These are phyloP conservation scores for Acrocalymma vagum DNA, from an alignment of 2,329 filamentous ascomycete species.

Conservation along the genomic window DNA sequence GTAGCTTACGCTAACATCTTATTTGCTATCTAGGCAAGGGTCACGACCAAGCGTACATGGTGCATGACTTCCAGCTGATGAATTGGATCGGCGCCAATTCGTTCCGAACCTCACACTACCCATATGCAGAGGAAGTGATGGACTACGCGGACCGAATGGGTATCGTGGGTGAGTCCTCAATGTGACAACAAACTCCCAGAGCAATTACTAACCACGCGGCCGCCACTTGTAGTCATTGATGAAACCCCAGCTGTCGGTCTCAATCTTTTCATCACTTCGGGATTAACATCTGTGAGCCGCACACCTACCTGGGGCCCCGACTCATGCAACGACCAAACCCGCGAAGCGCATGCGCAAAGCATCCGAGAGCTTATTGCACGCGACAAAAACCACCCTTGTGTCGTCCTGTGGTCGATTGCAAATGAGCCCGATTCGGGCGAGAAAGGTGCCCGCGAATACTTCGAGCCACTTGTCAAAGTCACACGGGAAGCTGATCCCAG, in stretches of 20 bases:
- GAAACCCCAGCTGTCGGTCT: slow-evolving; percentile 8
- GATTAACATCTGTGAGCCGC: not conserved
- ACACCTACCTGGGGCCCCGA: not conserved
- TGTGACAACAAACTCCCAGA: too few species aligned
- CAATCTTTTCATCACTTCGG: slow-evolving; percentile 3
- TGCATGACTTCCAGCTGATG: slow-evolving; percentile 11
- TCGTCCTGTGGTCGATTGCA: slow-evolving; percentile 9
- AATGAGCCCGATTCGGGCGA: slow-evolving; percentile 12
- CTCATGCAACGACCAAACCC: slow-evolving; percentile 1
- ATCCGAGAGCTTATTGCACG: slow-evolving; percentile 7
- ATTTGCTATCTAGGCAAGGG: too few species aligned
- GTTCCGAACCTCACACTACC: slow-evolving; percentile 12
- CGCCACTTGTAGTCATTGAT: too few species aligned
- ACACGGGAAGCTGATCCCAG: slow-evolving; percentile 2
- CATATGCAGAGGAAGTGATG: slow-evolving; percentile 10
- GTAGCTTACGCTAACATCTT: too few species aligned
- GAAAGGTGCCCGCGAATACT: slow-evolving; percentile 8
- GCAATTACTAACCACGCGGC: too few species aligned
- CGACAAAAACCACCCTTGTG: slow-evolving; percentile 11
- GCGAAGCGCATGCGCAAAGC: not conserved
- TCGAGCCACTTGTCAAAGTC: slow-evolving; percentile 3
- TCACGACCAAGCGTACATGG: slow-evolving; percentile 10
- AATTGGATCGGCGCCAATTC: slow-evolving; percentile 12
- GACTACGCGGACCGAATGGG: slow-evolving; percentile 10
- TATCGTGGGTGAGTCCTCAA: slow-evolving; percentile 8